These are phyloP conservation scores for Marchantia paleacea DNA, from an alignment of 225 moss, liverwort and hornwort species.

Conservation along the genomic window DNA sequence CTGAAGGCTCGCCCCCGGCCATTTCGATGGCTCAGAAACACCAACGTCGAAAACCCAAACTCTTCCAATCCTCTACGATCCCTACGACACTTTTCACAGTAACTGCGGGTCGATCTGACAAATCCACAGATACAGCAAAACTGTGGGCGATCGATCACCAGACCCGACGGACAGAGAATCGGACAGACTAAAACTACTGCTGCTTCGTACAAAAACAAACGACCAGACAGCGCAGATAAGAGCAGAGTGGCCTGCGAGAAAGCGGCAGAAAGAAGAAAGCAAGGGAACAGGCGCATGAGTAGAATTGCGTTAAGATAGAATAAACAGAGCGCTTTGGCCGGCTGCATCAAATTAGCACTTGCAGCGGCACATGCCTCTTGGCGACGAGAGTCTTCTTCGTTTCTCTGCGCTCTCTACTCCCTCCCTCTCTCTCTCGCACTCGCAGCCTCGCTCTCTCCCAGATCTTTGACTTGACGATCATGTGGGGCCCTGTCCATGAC, in stretches of 20 bases:
- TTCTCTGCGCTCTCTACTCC: too few relatives aligned
- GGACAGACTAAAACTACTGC: neutral
- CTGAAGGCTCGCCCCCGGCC: conserved; percentile 16
- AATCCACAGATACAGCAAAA: neutral
- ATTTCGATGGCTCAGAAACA: conserved; percentile 1
- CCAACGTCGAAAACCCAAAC: neutral
- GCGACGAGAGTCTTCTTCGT: neutral
- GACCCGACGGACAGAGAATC: neutral
- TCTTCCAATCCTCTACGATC: conserved; percentile 6
- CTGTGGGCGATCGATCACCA: neutral
- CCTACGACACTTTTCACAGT: neutral
- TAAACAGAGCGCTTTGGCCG: conserved; percentile 1
- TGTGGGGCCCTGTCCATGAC: too few relatives aligned
- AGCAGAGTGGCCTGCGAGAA: neutral
- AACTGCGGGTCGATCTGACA: neutral
- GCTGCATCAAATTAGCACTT: neutral
- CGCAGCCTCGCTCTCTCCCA: too few relatives aligned
- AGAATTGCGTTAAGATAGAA: neutral
- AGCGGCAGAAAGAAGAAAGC: neutral
- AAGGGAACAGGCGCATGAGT: neutral
- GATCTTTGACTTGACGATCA: too few relatives aligned
- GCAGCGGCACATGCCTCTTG: neutral
- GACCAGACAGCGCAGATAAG: neutral
- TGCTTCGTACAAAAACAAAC: neutral
- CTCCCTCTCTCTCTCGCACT: neutral